Evolutionary conservation across 176 grass and related monocot species (phyloP).

Genomic region (Juncus effusus): DNA sequence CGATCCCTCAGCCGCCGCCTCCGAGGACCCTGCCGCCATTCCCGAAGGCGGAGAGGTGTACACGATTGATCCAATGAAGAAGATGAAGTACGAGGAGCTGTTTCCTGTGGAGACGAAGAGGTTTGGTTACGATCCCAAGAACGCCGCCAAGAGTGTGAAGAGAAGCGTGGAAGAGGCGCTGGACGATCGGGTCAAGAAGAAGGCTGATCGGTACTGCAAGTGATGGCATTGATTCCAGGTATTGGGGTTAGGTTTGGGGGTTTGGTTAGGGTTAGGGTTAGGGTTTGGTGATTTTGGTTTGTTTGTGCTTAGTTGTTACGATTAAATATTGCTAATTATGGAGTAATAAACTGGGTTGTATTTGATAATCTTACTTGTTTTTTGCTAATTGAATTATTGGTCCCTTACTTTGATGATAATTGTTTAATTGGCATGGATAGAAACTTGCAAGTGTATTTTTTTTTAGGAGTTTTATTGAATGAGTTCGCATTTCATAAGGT

Average conservation of each 20-base stretch:
- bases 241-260: slow-evolving; percentile 38
- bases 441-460: neutral
- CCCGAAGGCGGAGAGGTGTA: slow-evolving; percentile 47
- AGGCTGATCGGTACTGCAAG: slow-evolving; percentile 99
- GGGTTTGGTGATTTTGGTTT: neutral
- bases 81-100: slow-evolving; percentile 95
- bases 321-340: slow-evolving; percentile 7
- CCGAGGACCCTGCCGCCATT: neutral
- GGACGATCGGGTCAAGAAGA: slow-evolving; percentile 90
- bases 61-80: slow-evolving; percentile 97
- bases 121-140: slow-evolving; percentile 80
- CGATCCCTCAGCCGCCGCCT: slow-evolving; percentile 15
- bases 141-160: slow-evolving; percentile 44
- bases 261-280: slow-evolving; percentile 8
- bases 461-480: no score
- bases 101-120: slow-evolving; percentile 93
- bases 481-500: no score
- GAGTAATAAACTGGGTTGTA: neutral
- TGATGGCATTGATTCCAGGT: slow-evolving; percentile 42
- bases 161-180: slow-evolving; percentile 74
- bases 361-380: neutral
- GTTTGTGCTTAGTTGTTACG: slow-evolving; percentile 8
- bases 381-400: neutral
- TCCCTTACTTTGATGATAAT: neutral
- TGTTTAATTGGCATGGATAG: neutral